Conservation (phyloP, 2,329 filamentous ascomycete species). For the Pseudogymnoascus sp. region DNA sequence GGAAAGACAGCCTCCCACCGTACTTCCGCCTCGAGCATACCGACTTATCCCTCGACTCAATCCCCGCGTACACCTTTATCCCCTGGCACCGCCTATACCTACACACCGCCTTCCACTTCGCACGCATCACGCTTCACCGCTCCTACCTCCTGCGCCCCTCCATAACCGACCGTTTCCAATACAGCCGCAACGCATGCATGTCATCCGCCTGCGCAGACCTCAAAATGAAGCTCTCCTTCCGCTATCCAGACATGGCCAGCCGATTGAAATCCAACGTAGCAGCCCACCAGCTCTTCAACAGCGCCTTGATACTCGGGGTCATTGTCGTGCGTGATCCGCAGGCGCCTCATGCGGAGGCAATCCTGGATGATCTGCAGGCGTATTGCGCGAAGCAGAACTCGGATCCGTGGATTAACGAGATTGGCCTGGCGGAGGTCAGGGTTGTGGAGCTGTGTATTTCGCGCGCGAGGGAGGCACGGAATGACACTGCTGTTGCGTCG, state of each 20-base stretch:
- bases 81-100: conserved; percentile 34
- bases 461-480: neutral
- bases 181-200: conserved; percentile 35
- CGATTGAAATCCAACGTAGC: conserved; percentile 31
- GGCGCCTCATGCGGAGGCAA: conserved; percentile 26
- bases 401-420: conserved; percentile 36
- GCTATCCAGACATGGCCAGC: conserved; percentile 27
- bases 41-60: conserved; percentile 28
- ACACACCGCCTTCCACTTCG: conserved; percentile 35
- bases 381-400: conserved; percentile 35
- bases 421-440: conserved; percentile 35
- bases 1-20: conserved; percentile 28
- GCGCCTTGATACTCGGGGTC: conserved; percentile 33
- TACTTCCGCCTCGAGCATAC: conserved; percentile 31
- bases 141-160: conserved; percentile 34
- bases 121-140: conserved; percentile 34
- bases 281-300: conserved; percentile 36
- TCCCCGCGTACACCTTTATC: conserved; percentile 23
- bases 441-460: conserved; percentile 36
- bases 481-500: neutral
- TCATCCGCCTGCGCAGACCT: conserved; percentile 36
- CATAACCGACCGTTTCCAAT: conserved; percentile 33
- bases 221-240: conserved; percentile 31
- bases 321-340: conserved; percentile 31
- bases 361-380: conserved; percentile 33